Percentiles rank a stretch among this genome's conserved stretches.
Conservation (phyloP, 129 eudicot species). For the Helichrysum umbraculigerum region DNA sequence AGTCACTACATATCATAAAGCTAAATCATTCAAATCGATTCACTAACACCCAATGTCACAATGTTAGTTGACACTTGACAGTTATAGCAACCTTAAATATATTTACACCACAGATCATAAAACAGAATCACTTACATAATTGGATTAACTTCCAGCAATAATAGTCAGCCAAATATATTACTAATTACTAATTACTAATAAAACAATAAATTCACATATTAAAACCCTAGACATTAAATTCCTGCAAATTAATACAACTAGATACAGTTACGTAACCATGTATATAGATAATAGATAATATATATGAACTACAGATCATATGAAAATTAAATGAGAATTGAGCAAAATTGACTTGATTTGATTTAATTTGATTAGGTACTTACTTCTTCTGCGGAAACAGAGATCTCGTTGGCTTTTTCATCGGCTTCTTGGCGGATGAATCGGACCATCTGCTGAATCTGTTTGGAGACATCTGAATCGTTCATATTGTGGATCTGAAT, state of each 20-base stretch:
- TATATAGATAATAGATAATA: neutral
- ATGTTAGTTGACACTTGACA: neutral
- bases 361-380: neutral
- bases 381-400: slow-evolving; percentile 95
- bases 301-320: neutral
- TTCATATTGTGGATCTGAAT: slow-evolving; percentile 50
- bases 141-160: neutral
- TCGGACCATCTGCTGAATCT: slow-evolving; percentile 98
- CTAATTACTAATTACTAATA: too few relatives aligned
- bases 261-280: slow-evolving; percentile 3
- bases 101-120: slow-evolving; percentile 10
- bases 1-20: neutral
- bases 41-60: neutral
- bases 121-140: neutral
- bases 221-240: neutral
- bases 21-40: neutral
- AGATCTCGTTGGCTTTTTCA: slow-evolving; percentile 98
- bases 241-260: neutral
- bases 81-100: neutral
- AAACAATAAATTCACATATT: neutral
- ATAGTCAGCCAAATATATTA: neutral
- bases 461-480: slow-evolving; percentile 75
- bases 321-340: neutral
- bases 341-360: neutral
- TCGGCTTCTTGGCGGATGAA: slow-evolving; percentile 98